Conservation (phyloP, 768 basidiomycete species). For the Mycena pura region DNA sequence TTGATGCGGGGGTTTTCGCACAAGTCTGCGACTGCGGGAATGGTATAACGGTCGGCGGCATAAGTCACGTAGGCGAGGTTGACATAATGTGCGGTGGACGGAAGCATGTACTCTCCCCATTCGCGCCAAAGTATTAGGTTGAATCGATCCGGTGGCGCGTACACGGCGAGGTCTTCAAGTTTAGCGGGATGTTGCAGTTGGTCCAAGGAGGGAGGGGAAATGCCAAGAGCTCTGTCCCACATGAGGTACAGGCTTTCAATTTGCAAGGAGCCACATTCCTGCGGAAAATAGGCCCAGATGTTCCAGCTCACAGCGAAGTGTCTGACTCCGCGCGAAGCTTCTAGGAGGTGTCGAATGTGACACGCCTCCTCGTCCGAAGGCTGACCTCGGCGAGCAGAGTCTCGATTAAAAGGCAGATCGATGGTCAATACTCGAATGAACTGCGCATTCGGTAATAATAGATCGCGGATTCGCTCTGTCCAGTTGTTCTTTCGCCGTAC, state of each 20-base stretch:
- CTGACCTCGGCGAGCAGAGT: not conserved
- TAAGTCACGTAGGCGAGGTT: slow-evolving; percentile 10
- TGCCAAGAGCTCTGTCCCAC: not conserved
- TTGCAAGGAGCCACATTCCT: not conserved
- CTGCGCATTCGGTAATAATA: not conserved
- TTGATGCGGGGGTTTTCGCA: not conserved
- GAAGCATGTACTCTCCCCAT: not conserved
- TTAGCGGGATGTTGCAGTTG: not conserved
- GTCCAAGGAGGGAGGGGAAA: not conserved
- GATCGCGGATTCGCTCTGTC: not conserved
- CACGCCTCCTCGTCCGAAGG: not conserved
- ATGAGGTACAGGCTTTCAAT: slow-evolving; percentile 1
- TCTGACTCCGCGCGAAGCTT: not conserved
- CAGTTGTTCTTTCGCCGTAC: not conserved
- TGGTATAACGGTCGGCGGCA: not conserved
- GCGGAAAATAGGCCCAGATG: not conserved
- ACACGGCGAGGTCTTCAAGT: not conserved
- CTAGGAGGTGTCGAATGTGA: not conserved
- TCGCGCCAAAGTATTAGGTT: not conserved
- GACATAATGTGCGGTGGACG: not conserved
- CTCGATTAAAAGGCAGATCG: not conserved
- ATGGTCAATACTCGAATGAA: not conserved
- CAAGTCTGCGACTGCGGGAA: not conserved
- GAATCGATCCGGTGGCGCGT: not conserved
- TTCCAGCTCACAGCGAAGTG: slow-evolving; percentile 1